Evolutionary conservation across 176 grass and related monocot species (phyloP), one percentile per base, ranked within the genome.

Genomic region (Musa schizocarpa): DNA sequence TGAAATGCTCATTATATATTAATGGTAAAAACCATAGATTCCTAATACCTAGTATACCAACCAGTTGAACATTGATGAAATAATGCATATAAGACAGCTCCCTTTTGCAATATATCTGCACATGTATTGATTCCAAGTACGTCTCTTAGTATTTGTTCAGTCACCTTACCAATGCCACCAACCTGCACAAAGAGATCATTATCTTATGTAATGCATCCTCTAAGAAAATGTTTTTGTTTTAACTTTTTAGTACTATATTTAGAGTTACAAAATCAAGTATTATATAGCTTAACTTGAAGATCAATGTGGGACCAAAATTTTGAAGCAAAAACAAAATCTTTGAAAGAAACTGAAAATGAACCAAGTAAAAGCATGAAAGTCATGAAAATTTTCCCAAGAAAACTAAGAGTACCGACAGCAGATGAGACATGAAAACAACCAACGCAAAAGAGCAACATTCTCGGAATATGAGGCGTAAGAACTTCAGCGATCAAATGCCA

Each of bases 121-220:
- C 94, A 98, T 13, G 90, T 98, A 81, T 49, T 88, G 50, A 98
- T 93, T 85, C 88, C 90, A 82, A 98, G 84, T 64, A 93, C 94
- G 50, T 89, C 86, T 58, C n/a, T 78, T 78, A 98, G 74, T 75
- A 91, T 87, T 53, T 88, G 81, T 77, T 98, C 94, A 74, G 94
- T 93, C 72, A 93, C 94, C 80, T 98, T 91, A 79, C 94, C 94
- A 77, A 98, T 98, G 76, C 94, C 94, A 81, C 90, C 88, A 80
- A 98, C 92, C 94, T 98, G 84, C 68, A 76, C 49, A 85, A 63
- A 85, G n/a, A 87, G 3, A 43, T 43, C 34, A 43, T 43, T 43
- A 43, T 43, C 34, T 43, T 84, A 82, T 85, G 85, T 70, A 92
- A 83, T 11, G 58, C 72, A 84, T 84, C 1, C 82, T 68, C 76